Evolutionary conservation across 2,329 filamentous ascomycete species (phyloP).

Genomic region (Arachnomyces sp.): DNA sequence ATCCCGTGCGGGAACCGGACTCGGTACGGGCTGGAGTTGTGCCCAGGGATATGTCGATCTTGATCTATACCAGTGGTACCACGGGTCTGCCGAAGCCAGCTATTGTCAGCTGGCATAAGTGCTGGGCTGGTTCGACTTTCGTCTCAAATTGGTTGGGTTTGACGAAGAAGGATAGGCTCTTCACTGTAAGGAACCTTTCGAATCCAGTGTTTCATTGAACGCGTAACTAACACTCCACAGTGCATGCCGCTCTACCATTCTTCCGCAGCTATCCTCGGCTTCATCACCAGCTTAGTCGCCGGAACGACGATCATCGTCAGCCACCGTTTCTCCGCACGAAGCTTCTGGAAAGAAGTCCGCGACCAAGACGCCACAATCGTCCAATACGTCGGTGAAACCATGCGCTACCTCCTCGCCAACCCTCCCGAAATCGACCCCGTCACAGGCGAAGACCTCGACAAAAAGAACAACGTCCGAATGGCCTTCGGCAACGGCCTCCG

Average conservation of each 20-base stretch:
- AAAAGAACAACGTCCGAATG: conserved; percentile 60
- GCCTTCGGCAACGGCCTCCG: conserved; percentile 80
- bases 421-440: conserved; percentile 52
- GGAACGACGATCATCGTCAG: conserved; percentile 64
- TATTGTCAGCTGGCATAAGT: conserved; percentile 65
- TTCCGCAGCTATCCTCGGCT: conserved; percentile 63
- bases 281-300: conserved; percentile 50
- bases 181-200: conserved; percentile 53
- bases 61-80: conserved; percentile 82
- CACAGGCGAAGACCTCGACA: conserved; percentile 62
- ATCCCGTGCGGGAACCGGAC: conserved; percentile 52
- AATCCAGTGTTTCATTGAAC: too few relatives aligned
- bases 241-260: conserved; percentile 87
- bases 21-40: conserved; percentile 44
- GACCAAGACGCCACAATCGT: conserved; percentile 63
- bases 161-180: conserved; percentile 59
- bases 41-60: conserved; percentile 53
- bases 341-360: conserved; percentile 71
- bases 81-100: conserved; percentile 77
- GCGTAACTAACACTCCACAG: conserved; percentile 31
- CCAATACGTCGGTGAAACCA: conserved; percentile 83
- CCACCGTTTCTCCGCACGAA: conserved; percentile 66
- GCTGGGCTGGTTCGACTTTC: conserved; percentile 46
- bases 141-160: conserved; percentile 50
- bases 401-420: conserved; percentile 68